Conservation (phyloP, 441 rosid genomes). For the Erodium moschatum region DNA sequence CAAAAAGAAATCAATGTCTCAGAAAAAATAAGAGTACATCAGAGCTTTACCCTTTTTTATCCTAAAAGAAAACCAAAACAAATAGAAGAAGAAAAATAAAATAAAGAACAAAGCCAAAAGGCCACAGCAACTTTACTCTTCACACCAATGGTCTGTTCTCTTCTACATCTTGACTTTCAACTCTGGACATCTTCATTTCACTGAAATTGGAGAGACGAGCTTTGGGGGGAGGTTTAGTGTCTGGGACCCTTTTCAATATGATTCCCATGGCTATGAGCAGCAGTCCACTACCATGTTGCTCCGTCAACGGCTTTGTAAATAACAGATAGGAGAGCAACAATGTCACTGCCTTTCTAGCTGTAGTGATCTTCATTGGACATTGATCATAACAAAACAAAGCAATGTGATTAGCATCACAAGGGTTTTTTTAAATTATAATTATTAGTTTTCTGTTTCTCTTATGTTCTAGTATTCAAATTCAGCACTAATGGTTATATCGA, state of each 20-base stretch:
- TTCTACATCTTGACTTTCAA: not conserved
- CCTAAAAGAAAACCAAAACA: not conserved
- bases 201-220: slow-evolving; percentile 11
- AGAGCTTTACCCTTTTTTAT: not conserved
- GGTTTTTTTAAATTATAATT: not conserved
- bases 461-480: too few relatives aligned
- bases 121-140: not conserved
- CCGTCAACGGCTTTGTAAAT: slow-evolving; percentile 76
- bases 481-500: too few relatives aligned
- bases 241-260: slow-evolving; percentile 65
- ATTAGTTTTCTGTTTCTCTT: too few relatives aligned
- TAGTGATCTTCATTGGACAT: slow-evolving; percentile 45
- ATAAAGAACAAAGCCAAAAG: too few relatives aligned
- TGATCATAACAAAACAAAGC: not conserved
- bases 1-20: too few relatives aligned
- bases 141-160: slow-evolving; percentile 3
- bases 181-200: not conserved
- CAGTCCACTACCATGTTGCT: slow-evolving; percentile 63
- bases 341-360: slow-evolving; percentile 75
- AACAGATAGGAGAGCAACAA: slow-evolving; percentile 62
- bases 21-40: not conserved
- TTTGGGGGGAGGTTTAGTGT: slow-evolving; percentile 27
- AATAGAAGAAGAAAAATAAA: too few relatives aligned
- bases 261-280: slow-evolving; percentile 69
- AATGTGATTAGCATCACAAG: not conserved